These are phyloP conservation scores for Lotus japonicus DNA, from an alignment of 306 rosid species.

Conservation along the genomic window DNA sequence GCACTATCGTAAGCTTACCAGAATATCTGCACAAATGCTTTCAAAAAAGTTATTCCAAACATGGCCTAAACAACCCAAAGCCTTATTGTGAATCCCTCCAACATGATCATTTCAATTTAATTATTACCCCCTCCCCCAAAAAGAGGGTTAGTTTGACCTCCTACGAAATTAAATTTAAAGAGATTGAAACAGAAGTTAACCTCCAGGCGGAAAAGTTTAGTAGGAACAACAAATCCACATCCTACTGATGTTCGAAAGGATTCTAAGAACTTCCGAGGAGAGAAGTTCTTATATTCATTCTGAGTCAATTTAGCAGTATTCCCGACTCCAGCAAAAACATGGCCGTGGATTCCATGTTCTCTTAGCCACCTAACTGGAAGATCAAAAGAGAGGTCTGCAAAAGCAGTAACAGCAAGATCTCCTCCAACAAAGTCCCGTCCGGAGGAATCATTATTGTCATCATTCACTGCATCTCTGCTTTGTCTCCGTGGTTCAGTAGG, in stretches of 20 bases:
- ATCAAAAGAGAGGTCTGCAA: constrained; percentile 91
- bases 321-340: constrained; percentile 90
- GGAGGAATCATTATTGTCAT: constrained; percentile 43
- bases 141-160: neutral
- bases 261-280: constrained; percentile 56
- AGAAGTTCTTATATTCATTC: constrained; percentile 60
- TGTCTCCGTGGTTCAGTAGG: constrained; percentile 75
- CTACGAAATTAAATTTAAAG: neutral
- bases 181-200: constrained; percentile 40
- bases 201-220: constrained; percentile 85
- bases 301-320: constrained; percentile 77
- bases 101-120: neutral
- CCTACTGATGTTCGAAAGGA: constrained; percentile 83
- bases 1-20: too few species aligned
- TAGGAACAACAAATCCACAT: constrained; percentile 84
- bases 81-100: neutral
- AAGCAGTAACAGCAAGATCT: constrained; percentile 92
- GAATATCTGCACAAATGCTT: too few species aligned
- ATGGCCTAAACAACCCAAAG: neutral
- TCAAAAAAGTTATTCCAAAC: too few species aligned
- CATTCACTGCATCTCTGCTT: constrained; percentile 34
- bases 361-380: constrained; percentile 79
- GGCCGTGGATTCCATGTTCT: constrained; percentile 89
- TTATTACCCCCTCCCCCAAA: neutral
- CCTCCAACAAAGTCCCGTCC: constrained; percentile 80